A percentile compares a stretch with the other conserved stretches of the same genome.
Evolutionary conservation across 306 rosid species (phyloP).

Genomic region (Prunus salicina): DNA sequence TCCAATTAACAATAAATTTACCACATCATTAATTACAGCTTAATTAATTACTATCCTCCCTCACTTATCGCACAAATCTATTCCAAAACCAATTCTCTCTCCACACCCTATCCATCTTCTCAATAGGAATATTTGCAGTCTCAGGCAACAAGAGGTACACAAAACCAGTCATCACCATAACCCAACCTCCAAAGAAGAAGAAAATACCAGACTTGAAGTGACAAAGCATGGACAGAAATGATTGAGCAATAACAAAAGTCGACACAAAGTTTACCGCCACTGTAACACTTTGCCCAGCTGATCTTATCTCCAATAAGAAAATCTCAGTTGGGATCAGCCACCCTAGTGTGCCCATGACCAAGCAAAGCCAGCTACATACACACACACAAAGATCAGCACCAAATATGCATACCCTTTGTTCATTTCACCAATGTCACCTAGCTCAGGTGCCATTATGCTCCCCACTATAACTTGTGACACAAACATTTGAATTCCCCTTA

Average conservation of each 20-base stretch:
- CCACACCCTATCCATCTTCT: conserved; percentile 61
- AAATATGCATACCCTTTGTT: conserved; percentile 40
- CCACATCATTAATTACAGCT: too few species aligned
- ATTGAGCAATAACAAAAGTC: conserved; percentile 63
- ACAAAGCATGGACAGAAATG: conserved; percentile 53
- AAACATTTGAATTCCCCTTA: conserved; percentile 61
- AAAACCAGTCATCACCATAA: conserved; percentile 53
- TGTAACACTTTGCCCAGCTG: conserved; percentile 52
- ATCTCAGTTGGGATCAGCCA: conserved; percentile 71
- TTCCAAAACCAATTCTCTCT: conserved; percentile 56
- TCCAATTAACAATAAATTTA: too few species aligned
- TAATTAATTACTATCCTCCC: too few species aligned
- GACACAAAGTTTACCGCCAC: conserved; percentile 52
- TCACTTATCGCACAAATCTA: conserved; percentile 28
- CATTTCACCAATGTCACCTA: conserved; percentile 52
- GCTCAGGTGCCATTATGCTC: conserved; percentile 38
- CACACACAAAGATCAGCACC: conserved; percentile 42
- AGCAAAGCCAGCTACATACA: conserved; percentile 57
- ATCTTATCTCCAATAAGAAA: conserved; percentile 52
- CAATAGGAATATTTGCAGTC: conserved; percentile 56
- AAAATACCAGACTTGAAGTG: conserved; percentile 55
- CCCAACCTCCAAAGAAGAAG: conserved; percentile 66
- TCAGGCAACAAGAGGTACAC: conserved; percentile 53
- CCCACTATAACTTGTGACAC: conserved; percentile 50
- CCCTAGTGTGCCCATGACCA: conserved; percentile 75